These are phyloP conservation scores for Populus hybrid DNA, from an alignment of 441 rosid species.

Conservation along the genomic window DNA sequence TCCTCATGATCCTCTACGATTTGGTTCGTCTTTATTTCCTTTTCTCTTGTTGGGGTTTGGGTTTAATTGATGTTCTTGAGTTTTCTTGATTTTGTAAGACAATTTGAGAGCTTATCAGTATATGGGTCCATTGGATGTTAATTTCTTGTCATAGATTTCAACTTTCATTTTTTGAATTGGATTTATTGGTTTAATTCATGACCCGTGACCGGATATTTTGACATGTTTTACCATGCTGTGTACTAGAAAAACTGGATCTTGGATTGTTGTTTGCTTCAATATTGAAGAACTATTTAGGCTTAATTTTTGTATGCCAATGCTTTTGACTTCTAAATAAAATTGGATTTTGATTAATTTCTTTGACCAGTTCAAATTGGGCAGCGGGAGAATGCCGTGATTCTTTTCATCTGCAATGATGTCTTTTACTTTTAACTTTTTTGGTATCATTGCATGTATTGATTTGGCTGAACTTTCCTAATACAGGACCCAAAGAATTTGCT, in stretches of 20 bases:
- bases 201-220: background rate
- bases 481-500: conserved; percentile 59
- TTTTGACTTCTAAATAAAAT: background rate
- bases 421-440: background rate
- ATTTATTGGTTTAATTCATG: background rate
- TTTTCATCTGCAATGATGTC: background rate
- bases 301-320: background rate
- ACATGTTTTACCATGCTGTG: background rate
- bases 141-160: background rate
- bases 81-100: background rate
- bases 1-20: conserved; percentile 41
- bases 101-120: background rate
- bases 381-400: background rate
- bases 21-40: conserved; percentile 30
- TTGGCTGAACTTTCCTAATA: conserved; percentile 10
- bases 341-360: conserved; percentile 2
- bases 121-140: background rate
- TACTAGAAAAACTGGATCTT: background rate
- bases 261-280: background rate
- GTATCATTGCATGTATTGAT: background rate
- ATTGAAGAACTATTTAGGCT: background rate
- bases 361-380: background rate
- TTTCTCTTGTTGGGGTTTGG: background rate
- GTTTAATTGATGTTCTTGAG: background rate
- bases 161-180: background rate